Evolutionary conservation across 1,284 basidiomycete species (phyloP), one percentile per base, ranked within the genome.

Genomic region (Farysia itapuensis): DNA sequence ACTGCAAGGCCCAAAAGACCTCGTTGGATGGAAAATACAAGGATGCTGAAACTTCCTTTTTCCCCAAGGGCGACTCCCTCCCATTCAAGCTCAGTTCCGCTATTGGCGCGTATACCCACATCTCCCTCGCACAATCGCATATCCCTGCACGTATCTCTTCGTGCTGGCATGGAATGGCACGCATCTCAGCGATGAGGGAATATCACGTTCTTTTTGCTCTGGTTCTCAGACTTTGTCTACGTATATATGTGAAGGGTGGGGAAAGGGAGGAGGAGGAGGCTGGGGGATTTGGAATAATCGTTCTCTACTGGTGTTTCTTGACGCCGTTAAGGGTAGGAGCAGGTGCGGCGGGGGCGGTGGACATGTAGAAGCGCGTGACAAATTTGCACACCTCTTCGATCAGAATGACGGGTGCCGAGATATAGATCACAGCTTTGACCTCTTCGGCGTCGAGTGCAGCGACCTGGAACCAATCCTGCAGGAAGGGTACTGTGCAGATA

Each of bases 391-490:
- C 35, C 78, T 98, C 95, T 77, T 98, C 94, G 43, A 97, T 87
- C 39, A 88, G 43, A 37, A 98, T 77, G 35, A 98, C 92, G 4
- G 94, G 95, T 9, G 85, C 85, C 57, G 89, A 92, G 60, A 97
- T 83, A 68, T 82, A 84, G 48, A 98, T 76, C 7, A 98, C 93
- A n/a, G 90, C 92, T 77, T 88, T 85, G 92, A 94, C 97, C 79
- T 98, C 94, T 14, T 78, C 79, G 85, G 85, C 88, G 80, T 91
- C 93, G 47, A 98, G 82, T 4, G 92, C 88, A 0, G 87, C 86
- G 75, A 97, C 94, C 41, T 88, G 87, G 78, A 98, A 97, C 46
- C 74, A 64, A 12, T 70, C 69, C 31, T 63, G 68, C 22, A 74
- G 39, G 28, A 67, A 60, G 1, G 70, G 70, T 13, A 73, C 36